A percentile compares a stretch with the other conserved stretches of the same genome.
Evolutionary conservation across 2,329 filamentous ascomycete genomes (phyloP).

Genomic region (Colletotrichum godetiae): DNA sequence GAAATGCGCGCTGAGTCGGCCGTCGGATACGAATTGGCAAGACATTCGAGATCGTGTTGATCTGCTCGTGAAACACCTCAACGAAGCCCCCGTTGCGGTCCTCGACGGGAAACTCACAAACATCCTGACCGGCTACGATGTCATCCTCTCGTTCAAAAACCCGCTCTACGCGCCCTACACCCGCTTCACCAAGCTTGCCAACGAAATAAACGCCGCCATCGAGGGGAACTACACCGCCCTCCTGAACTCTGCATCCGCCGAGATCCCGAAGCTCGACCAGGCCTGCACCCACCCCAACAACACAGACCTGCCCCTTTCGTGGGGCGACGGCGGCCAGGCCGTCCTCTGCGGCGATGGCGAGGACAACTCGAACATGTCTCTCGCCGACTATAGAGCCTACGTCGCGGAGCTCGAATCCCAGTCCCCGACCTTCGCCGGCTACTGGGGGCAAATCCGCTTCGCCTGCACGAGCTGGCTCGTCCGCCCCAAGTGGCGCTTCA

Average conservation of each 20-base stretch:
- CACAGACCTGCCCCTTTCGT: background rate
- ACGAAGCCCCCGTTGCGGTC: conserved; percentile 41
- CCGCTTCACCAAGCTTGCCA: conserved; percentile 34
- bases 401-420: conserved; percentile 40
- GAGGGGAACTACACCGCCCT: conserved; percentile 43
- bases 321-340: conserved; percentile 39
- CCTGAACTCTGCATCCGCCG: background rate
- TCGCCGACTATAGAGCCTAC: conserved; percentile 44
- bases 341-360: conserved; percentile 51
- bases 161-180: conserved; percentile 46
- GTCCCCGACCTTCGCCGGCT: conserved; percentile 45
- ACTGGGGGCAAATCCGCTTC: conserved; percentile 51
- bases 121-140: conserved; percentile 46
- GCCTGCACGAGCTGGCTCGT: conserved; percentile 52
- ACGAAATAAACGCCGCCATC: conserved; percentile 39
- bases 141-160: conserved; percentile 41
- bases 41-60: conserved; percentile 48
- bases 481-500: conserved; percentile 53
- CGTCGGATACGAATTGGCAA: conserved; percentile 40
- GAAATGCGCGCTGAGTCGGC: conserved; percentile 44
- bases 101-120: conserved; percentile 38
- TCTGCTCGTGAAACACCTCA: conserved; percentile 43
- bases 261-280: conserved; percentile 4
- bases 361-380: conserved; percentile 36
- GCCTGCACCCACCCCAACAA: conserved; percentile 16